Evolutionary conservation across 495 filamentous ascomycete genomes (phyloP).

Genomic region (Tuber brumale): DNA sequence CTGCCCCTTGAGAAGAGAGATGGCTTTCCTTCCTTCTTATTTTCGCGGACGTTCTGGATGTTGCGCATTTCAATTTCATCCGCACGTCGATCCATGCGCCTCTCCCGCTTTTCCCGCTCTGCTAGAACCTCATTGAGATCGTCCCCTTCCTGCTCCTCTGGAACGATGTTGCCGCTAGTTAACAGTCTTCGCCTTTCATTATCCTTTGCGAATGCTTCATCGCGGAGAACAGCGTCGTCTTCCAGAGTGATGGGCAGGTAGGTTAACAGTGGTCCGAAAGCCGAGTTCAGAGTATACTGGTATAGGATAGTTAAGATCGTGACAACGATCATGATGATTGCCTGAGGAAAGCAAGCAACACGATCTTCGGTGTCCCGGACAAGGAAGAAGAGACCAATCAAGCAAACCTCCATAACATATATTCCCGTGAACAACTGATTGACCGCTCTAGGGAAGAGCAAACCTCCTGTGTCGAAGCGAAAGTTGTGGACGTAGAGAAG

Average conservation of each 20-base stretch:
- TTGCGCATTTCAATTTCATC: conserved; percentile 59
- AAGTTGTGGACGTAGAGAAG: conserved; percentile 94
- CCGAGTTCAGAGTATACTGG: conserved; percentile 73
- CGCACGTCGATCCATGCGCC: conserved; percentile 43
- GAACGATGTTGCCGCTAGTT: conserved; percentile 46
- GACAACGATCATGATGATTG: conserved; percentile 78
- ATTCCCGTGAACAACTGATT: conserved; percentile 94
- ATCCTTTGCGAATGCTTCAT: conserved; percentile 76
- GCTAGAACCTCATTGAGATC: conserved; percentile 47
- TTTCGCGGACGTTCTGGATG: conserved; percentile 43
- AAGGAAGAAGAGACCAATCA: conserved; percentile 88
- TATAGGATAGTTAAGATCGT: conserved; percentile 66
- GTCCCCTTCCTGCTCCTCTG: conserved; percentile 51
- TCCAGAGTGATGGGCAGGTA: conserved; percentile 94
- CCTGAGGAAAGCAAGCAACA: conserved; percentile 69
- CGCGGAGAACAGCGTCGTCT: conserved; percentile 82
- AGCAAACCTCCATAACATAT: conserved; percentile 87
- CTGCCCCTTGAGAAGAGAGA: conserved; percentile 4
- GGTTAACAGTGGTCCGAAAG: conserved; percentile 76
- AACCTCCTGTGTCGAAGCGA: conserved; percentile 81
- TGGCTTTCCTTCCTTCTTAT: conserved; percentile 27
- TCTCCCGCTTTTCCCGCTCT: conserved; percentile 42
- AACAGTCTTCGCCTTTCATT: conserved; percentile 57
- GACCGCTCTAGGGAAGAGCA: conserved; percentile 86
- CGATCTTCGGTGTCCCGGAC: conserved; percentile 56